phyloP scores from a whole-genome alignment of 225 moss, liverwort and hornwort genomes.

The Straminergon stramineum region DNA sequence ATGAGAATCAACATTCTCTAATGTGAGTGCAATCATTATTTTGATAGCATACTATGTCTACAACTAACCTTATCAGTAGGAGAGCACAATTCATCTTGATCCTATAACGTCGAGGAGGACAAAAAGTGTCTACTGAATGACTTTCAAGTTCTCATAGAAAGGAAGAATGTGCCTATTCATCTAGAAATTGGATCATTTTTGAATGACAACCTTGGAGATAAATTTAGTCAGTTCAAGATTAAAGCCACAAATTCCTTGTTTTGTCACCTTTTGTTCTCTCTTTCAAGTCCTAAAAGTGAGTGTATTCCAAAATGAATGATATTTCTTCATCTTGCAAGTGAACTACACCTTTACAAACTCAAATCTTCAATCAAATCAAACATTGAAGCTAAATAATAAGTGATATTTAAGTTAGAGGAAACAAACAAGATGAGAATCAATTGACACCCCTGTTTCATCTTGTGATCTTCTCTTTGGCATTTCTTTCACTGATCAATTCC shows the following conservation, averaged over 20 bases:
- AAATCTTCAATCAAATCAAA: not conserved
- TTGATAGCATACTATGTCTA: not conserved
- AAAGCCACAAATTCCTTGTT: not conserved
- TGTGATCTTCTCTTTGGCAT: not conserved
- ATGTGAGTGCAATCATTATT: not conserved
- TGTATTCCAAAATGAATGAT: not conserved
- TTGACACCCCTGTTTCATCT: not conserved
- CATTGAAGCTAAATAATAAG: not conserved
- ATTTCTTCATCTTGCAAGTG: too few relatives aligned
- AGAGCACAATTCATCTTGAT: not conserved
- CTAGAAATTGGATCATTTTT: not conserved
- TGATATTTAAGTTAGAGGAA: not conserved
- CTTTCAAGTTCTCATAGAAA: not conserved
- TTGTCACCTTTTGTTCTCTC: not conserved
- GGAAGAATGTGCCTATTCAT: not conserved
- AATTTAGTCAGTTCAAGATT: not conserved
- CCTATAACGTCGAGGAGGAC: rapidly evolving
- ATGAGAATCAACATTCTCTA: not conserved
- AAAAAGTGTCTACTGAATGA: not conserved
- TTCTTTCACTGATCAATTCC: not conserved
- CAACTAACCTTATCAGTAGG: not conserved
- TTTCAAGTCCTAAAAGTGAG: not conserved
- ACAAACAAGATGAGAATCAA: too few relatives aligned
- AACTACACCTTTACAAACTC: not conserved
- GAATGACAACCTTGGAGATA: not conserved